Percentiles rank a stretch among this genome's conserved stretches.
Conservation (phyloP, 2,329 filamentous ascomycete genomes). For the Alternaria alternata region DNA sequence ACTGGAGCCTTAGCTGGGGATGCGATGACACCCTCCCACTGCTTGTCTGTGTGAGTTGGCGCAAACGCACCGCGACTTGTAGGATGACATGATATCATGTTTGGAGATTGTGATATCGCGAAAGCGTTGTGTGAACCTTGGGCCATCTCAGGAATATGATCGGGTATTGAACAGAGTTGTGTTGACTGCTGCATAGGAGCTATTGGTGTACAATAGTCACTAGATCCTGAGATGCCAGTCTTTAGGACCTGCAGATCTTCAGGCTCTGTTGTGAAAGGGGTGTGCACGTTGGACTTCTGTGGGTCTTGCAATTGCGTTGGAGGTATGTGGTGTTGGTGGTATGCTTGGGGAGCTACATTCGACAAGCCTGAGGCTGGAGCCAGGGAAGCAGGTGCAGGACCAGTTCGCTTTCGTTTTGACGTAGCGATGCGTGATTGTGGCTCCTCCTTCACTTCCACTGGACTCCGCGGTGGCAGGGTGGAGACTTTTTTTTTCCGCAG, state of each 20-base stretch:
- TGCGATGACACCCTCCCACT: conserved; percentile 6
- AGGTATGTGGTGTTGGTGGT: not conserved
- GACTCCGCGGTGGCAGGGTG: not conserved
- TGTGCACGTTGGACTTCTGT: not conserved
- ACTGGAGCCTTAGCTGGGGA: not conserved
- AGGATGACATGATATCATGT: not conserved
- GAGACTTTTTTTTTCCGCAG: not conserved
- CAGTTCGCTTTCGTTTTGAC: conserved; percentile 29
- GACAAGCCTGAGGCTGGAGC: not conserved
- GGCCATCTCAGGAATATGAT: not conserved
- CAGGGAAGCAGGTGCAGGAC: not conserved
- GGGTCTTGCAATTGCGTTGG: not conserved
- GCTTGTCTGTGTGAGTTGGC: conserved; percentile 1
- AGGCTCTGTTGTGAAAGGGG: not conserved
- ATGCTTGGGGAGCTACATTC: not conserved
- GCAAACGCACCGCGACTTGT: not conserved
- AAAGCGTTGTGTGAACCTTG: not conserved
- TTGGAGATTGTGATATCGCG: not conserved
- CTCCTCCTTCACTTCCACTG: conserved; percentile 6
- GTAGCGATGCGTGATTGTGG: not conserved
- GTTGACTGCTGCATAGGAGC: not conserved
- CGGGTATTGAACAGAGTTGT: not conserved
- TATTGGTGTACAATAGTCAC: not conserved
- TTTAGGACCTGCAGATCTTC: not conserved
- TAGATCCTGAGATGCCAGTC: not conserved